Evolutionary conservation across 2,329 filamentous ascomycete species (phyloP), one percentile per base, ranked within the genome.

Genomic region (Bisporella sp.): DNA sequence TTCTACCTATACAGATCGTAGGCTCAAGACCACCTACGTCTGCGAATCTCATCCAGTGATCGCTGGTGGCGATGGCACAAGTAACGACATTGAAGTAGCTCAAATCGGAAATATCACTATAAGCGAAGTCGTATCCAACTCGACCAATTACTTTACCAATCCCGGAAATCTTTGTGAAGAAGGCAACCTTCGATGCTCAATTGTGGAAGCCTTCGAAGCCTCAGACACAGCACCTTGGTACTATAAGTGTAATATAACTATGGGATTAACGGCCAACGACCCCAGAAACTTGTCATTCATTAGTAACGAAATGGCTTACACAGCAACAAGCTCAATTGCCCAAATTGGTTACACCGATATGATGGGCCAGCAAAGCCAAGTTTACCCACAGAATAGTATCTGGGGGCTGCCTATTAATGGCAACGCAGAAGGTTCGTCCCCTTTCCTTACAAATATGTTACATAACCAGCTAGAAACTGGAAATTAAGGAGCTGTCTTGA

Each of bases 351-450:
- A 70, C 54, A 60, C 33, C 49, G 53, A 47, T 35, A 42, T 33
- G 1, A 30, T 31, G 7, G 49, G 46, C 1, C 31, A 54, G 5
- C 42, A 13, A 11, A 68, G 62, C 42, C 70, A 73, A 55, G 68
- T 66, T 7, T 75, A 74, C 46, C 72, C 73, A 0, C 62, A 66
- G 30, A 68, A 72, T 46, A 67, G 68, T 1, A 51, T 62, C 4
- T 73, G 68, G 46, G 73, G 73, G 2, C 37, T 41, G 0, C 59
- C 66, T 3, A 47, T 58, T 9, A 49, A 61, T 9, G 73, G 73
- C 1, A 54, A 43, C 21, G 21, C 21, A 21, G 21, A 21, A 3
- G 21, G 21, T 21, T 3, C 21, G 21, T 21, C 21, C 21, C 21
- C 21, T 21, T 21, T 21, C 21, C 21, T 21, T 21, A 58, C 29